Evolutionary conservation across 352 stramenopile species (phyloP), one percentile per base, ranked within the genome.

Genomic region (Lagenidium giganteum): DNA sequence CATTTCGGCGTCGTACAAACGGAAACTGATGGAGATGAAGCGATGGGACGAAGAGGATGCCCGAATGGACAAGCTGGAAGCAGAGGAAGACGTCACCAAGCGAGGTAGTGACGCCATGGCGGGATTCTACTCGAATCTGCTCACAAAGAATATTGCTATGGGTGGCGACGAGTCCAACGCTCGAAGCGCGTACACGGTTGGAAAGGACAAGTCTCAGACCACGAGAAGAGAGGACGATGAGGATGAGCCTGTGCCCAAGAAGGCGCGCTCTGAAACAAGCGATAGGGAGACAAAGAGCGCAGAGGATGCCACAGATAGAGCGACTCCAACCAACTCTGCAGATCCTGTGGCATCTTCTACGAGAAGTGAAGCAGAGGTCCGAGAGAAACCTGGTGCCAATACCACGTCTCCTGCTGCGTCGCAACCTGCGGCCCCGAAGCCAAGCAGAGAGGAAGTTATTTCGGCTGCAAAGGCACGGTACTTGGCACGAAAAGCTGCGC

Each of bases 61-160:
- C 18, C 67, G 75, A 1, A 60, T 92, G 28, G 79, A 83, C 20
- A 63, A 54, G 1, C 31, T 84, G 34, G 76, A 93, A 41, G 78
- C 78, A 3, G 54, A 66, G 1, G 75, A 93, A 26, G 78, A 94
- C 30, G 75, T 89, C 24, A 79, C 72, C 8, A 88, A 87, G 61
- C 77, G 81, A 16, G 71, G 68, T 13, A 64, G 69, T 32, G 47
- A 78, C 45, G 83, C 75, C 17, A 93, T 96, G 75, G 75, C 77
- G 21, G 75, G 76, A 9, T 96, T 96, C 56, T 96, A 96, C 56
- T 74, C 84, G 12, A 96, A 95, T 51, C 52, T 96, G 27, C 65
- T 91, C 29, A 95, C 83, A 33, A 95, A 93, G 59, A 96, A 96
- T 55, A 90, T 96, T 54, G 80, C 83, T 9, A 96, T 96, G 87